These are phyloP conservation scores for Sclerospora graminicola DNA, from an alignment of 352 stramenopile genomes.

Conservation along the genomic window DNA sequence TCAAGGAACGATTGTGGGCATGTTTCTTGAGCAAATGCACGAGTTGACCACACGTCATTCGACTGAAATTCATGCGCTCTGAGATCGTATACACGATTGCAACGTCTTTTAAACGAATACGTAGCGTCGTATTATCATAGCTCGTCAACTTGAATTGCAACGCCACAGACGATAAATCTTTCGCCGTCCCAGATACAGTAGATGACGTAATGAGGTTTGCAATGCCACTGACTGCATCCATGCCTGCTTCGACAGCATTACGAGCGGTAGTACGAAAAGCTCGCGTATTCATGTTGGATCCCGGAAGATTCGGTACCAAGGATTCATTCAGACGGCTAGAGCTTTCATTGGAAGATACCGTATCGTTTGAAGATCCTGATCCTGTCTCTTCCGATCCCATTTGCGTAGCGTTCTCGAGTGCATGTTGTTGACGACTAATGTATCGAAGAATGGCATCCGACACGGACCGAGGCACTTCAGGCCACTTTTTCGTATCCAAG, in stretches of 20 bases:
- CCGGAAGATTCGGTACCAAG: conserved; percentile 30
- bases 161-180: conserved; percentile 62
- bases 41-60: conserved; percentile 49
- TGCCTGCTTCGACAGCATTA: conserved; percentile 27
- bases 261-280: conserved; percentile 22
- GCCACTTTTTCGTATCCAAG: conserved; percentile 78
- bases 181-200: conserved; percentile 24
- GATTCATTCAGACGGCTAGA: conserved; percentile 27
- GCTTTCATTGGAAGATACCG: conserved; percentile 58
- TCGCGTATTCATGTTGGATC: conserved; percentile 27
- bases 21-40: conserved; percentile 64
- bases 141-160: conserved; percentile 83
- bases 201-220: conserved; percentile 51
- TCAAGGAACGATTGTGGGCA: conserved; percentile 51
- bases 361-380: conserved; percentile 53
- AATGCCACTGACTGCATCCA: conserved; percentile 52
- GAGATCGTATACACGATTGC: conserved; percentile 83
- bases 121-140: conserved; percentile 70
- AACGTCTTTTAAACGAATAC: conserved; percentile 78
- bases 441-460: conserved; percentile 69
- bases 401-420: conserved; percentile 30
- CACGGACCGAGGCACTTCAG: conserved; percentile 44
- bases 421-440: conserved; percentile 58
- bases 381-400: conserved; percentile 28
- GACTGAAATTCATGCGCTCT: conserved; percentile 74